Base-by-base conservation (phyloP, 768 basidiomycete genomes). In the Paxillus rubicundulus region DNA sequence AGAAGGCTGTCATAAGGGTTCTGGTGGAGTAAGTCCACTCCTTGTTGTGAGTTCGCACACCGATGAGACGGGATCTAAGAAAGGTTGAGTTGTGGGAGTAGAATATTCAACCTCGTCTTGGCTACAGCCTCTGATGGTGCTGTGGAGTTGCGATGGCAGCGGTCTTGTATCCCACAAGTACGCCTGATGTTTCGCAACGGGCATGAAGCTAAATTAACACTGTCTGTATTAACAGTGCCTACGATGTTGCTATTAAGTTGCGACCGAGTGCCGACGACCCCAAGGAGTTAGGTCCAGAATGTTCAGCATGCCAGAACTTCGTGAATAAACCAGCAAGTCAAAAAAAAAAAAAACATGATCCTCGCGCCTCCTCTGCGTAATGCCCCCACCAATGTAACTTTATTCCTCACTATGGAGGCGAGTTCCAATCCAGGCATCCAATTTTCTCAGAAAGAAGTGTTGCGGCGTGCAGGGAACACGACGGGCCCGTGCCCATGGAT, bases 141-240 rank as follows among this genome's bases (percentile, higher is more conserved):
- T 70, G 39, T 77, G 70, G 66, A 54, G 56, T n/a, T 61, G 64
- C 41, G 62, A 70, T 3, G 82, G 78, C 4, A 71, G 63, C n/a
- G 82, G 81, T 10, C 57, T 80, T 43, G 67, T 85, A 54, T 72
- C 81, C 1, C 77, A 80, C 59, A 86, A 83, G 84, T 84, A 44
- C 4, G 74, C 52, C 58, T n/a, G 24, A 16, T 30, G 14, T 38
- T 45, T 10, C 30, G 30, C 3, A 33, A 18, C 42, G 8, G 32
- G n/a, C 9, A 21, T 18, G 7, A 27, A 24, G 44, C 9, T 36
- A 3, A 27, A n/a, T n/a, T 37, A 12, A 12, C 9, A 4, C 1
- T 32, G 30, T 32, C 30, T 28, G n/a, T 14, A 34, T 7, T 53
- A 32, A 8, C 57, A 84, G 82, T 56, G 80, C 71, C 2, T 57